These are phyloP conservation scores for Colletotrichum brevisporum DNA, from an alignment of 2,329 filamentous ascomycete species.

Conservation along the genomic window DNA sequence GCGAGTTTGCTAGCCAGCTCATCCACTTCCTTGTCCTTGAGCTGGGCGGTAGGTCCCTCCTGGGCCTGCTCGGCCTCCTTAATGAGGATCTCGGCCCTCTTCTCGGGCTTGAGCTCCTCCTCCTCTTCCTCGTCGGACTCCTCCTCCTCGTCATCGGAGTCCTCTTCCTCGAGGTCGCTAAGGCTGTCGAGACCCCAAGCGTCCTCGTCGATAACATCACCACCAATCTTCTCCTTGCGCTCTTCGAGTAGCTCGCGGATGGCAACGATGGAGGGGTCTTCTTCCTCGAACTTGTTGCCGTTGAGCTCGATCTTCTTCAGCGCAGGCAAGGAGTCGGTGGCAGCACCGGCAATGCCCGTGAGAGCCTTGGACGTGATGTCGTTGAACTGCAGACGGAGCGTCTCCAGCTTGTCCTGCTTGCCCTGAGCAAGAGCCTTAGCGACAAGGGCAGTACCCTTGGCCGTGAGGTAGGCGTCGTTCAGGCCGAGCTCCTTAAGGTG, in stretches of 20 bases:
- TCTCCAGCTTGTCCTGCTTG: slow-evolving; percentile 83
- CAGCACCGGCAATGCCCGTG: slow-evolving; percentile 78
- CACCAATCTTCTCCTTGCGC: slow-evolving; percentile 81
- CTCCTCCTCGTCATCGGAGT: slow-evolving; percentile 77
- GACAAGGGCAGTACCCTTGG: slow-evolving; percentile 81
- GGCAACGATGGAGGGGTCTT: slow-evolving; percentile 78
- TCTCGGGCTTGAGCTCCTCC: slow-evolving; percentile 68
- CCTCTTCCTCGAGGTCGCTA: slow-evolving; percentile 86
- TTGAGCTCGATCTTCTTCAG: slow-evolving; percentile 93
- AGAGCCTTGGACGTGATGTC: slow-evolving; percentile 87
- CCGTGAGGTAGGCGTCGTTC: slow-evolving; percentile 87
- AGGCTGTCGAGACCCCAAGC: slow-evolving; percentile 89
- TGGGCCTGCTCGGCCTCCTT: slow-evolving; percentile 80
- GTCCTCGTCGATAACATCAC: slow-evolving; percentile 79
- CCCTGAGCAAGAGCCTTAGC: slow-evolving; percentile 81
- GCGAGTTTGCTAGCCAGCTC: slow-evolving; percentile 81
- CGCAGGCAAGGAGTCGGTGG: slow-evolving; percentile 77
- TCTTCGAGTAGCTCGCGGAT: slow-evolving; percentile 81
- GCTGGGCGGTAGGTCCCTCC: slow-evolving; percentile 78
- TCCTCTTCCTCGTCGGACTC: slow-evolving; percentile 78
- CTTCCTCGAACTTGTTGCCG: slow-evolving; percentile 93
- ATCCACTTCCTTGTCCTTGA: slow-evolving; percentile 84
- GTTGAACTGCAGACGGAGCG: slow-evolving; percentile 90
- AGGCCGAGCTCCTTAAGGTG: slow-evolving; percentile 86
- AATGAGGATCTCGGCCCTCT: slow-evolving; percentile 77